These are phyloP conservation scores for Tricholoma matsutake DNA, from an alignment of 768 basidiomycete genomes.

Conservation along the genomic window DNA sequence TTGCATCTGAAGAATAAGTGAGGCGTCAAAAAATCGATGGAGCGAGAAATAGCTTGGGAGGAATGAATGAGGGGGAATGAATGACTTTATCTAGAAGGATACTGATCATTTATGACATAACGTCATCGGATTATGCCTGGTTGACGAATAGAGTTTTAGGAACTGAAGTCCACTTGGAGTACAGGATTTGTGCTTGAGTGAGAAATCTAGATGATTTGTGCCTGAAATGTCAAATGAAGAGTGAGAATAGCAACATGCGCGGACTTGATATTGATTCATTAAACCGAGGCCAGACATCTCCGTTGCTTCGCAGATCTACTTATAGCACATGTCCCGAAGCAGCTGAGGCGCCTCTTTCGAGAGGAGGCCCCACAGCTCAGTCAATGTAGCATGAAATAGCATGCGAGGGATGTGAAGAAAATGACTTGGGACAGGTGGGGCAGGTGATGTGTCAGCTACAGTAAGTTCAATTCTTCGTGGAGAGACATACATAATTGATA, in stretches of 20 bases:
- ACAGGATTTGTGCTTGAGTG: conserved; percentile 32
- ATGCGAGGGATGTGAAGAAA: no score
- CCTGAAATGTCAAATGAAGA: conserved; percentile 21
- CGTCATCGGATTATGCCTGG: conserved; percentile 25
- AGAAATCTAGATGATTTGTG: conserved; percentile 24
- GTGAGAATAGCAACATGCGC: conserved; percentile 1
- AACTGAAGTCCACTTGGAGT: conserved; percentile 30
- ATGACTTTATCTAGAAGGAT: conserved; percentile 34
- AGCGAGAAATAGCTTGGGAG: conserved; percentile 9
- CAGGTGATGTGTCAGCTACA: no score
- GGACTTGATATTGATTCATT: neutral
- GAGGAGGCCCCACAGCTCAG: no score
- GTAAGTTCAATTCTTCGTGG: no score
- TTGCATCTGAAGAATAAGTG: conserved; percentile 35
- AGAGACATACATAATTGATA: no score
- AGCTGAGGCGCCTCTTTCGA: neutral
- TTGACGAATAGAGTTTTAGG: conserved; percentile 50
- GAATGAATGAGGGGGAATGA: conserved; percentile 22
- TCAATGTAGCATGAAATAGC: no score
- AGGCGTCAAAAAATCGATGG: conserved; percentile 11
- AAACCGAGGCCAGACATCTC: neutral
- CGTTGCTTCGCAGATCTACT: neutral
- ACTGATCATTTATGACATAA: conserved; percentile 41
- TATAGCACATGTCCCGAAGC: neutral
- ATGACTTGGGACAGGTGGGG: no score